A percentile compares a stretch with the other conserved stretches of the same genome.
Conservation (phyloP, 1,139 yeast genomes). For the Kodamaea sp. region DNA sequence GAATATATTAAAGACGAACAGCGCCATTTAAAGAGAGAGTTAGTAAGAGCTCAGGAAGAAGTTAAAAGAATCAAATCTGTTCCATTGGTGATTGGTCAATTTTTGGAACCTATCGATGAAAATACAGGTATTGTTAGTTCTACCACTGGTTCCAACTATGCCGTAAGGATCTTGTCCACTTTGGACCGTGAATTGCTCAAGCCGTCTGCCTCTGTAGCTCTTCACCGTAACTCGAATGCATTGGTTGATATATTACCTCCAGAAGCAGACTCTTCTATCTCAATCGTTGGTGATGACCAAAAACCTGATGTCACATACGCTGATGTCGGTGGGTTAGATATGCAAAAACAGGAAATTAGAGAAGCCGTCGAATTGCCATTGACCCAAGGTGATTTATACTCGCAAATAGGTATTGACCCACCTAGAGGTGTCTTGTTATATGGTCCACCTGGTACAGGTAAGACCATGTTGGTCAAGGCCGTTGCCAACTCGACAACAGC, state of each 20-base stretch:
- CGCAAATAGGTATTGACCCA: slow-evolving; percentile 98
- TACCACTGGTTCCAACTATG: slow-evolving; percentile 96
- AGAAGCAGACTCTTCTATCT: slow-evolving; percentile 95
- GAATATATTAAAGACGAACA: slow-evolving; percentile 97
- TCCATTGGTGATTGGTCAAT: slow-evolving; percentile 97
- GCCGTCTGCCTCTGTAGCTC: slow-evolving; percentile 92
- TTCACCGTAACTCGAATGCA: slow-evolving; percentile 97
- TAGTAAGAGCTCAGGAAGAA: slow-evolving; percentile 96
- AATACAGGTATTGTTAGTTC: slow-evolving; percentile 95
- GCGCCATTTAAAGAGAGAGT: slow-evolving; percentile 90
- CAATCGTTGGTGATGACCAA: slow-evolving; percentile 92
- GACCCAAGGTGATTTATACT: slow-evolving; percentile 92
- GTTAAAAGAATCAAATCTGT: slow-evolving; percentile 96
- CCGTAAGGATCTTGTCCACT: slow-evolving; percentile 90
- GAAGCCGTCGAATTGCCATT: slow-evolving; percentile 98
- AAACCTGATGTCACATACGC: slow-evolving; percentile 87
- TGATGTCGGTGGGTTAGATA: slow-evolving; percentile 97
- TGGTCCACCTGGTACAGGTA: slow-evolving; percentile 99
- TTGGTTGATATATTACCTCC: slow-evolving; percentile 96
- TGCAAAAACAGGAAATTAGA: slow-evolving; percentile 98
- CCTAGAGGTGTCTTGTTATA: slow-evolving; percentile 95
- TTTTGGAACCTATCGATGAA: slow-evolving; percentile 95
- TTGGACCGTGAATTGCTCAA: slow-evolving; percentile 91
- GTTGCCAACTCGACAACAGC: slow-evolving; percentile 97
- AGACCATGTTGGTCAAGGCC: slow-evolving; percentile 97